Conservation (phyloP, 805 yeast genomes). For the Diddensiella caesifluorescens region DNA sequence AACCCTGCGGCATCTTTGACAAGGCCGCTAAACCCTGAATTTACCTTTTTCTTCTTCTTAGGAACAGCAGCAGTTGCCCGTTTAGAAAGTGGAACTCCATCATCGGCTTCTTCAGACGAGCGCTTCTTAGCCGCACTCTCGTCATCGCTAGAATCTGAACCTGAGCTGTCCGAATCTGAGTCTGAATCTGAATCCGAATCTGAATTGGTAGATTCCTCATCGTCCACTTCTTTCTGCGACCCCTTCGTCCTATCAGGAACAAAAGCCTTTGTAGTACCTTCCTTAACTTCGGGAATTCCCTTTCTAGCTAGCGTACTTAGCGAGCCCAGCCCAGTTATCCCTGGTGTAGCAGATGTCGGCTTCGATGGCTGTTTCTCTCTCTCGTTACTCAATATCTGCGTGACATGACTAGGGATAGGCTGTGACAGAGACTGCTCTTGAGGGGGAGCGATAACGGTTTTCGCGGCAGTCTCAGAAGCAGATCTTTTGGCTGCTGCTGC, state of each 20-base stretch:
- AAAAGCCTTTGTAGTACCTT: conserved; percentile 1
- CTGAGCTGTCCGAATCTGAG: conserved; percentile 11
- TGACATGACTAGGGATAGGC: background rate
- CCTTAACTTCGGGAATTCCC: conserved; percentile 11
- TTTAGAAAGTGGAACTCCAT: conserved; percentile 16
- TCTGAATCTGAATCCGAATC: conserved; percentile 18
- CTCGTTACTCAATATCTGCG: background rate
- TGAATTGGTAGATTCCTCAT: conserved; percentile 11
- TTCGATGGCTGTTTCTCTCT: too few species aligned
- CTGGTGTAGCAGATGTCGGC: too few species aligned
- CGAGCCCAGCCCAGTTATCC: conserved; percentile 7
- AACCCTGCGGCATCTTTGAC: conserved; percentile 15
- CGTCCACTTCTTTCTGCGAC: conserved; percentile 1
- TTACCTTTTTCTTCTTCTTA: conserved; percentile 13
- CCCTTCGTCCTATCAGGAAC: background rate
- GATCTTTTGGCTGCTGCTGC: too few species aligned
- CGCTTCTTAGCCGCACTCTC: conserved; percentile 6
- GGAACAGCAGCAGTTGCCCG: conserved; percentile 12
- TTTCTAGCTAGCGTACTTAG: conserved; percentile 5
- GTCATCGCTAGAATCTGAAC: conserved; percentile 6
- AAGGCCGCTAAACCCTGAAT: conserved; percentile 16
- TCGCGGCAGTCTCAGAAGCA: too few species aligned
- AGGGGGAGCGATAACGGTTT: background rate
- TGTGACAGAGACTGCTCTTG: background rate
- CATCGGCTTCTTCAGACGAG: conserved; percentile 7